Percentiles rank a stretch among this genome's conserved stretches.
Conservation (phyloP, 345 rosid species). For the Gossypium turneri region DNA sequence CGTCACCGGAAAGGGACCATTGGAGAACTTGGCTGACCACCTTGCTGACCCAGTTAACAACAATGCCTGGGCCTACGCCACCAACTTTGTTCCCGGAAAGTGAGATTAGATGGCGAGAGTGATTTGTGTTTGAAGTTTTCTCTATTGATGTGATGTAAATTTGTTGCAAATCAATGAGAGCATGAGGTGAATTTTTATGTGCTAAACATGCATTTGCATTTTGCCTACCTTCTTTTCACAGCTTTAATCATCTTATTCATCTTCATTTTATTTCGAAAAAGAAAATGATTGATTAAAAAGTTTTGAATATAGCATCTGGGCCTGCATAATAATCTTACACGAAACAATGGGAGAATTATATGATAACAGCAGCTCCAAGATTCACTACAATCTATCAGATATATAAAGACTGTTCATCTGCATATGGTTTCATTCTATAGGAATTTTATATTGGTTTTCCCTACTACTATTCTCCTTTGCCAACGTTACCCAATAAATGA, state of each 20-base stretch:
- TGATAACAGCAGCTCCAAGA: not conserved
- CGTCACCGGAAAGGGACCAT: slow-evolving; percentile 52
- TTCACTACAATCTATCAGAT: not conserved
- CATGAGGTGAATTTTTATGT: slow-evolving; percentile 16
- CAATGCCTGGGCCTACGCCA: slow-evolving; percentile 60
- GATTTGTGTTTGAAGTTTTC: not conserved
- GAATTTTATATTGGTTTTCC: too few relatives aligned
- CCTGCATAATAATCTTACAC: not conserved
- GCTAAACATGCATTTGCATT: slow-evolving; percentile 1
- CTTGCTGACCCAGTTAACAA: slow-evolving; percentile 56
- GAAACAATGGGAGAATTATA: not conserved
- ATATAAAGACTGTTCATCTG: too few relatives aligned
- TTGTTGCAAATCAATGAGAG: slow-evolving; percentile 10
- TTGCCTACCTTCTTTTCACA: not conserved
- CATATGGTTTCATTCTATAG: too few relatives aligned
- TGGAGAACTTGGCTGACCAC: slow-evolving; percentile 58
- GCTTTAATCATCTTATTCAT: not conserved
- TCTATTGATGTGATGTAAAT: slow-evolving; percentile 19
- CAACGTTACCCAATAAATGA: too few relatives aligned
- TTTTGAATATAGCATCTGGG: not conserved
- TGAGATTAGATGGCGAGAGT: slow-evolving; percentile 18
- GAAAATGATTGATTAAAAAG: not conserved
- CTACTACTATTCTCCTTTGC: too few relatives aligned
- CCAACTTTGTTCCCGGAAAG: slow-evolving; percentile 62
- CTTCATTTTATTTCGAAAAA: not conserved